Evolutionary conservation across 2,329 filamentous ascomycete species (phyloP).

Genomic region (Ascochyta clinopodiicola): DNA sequence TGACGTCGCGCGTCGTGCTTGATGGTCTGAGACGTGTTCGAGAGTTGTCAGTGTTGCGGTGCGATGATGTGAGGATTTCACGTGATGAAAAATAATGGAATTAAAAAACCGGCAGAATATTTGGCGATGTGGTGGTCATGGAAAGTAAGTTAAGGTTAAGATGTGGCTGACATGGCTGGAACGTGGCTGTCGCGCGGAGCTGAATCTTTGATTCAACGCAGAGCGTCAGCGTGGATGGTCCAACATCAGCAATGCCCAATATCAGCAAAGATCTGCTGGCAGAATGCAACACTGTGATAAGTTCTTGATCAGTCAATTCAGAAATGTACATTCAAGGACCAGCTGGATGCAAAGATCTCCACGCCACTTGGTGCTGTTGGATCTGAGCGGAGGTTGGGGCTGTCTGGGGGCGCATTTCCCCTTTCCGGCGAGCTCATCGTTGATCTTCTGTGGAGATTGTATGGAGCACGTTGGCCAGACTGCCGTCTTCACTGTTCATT

Average conservation of each 20-base stretch:
- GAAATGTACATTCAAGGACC: not conserved
- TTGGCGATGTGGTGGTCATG: not conserved
- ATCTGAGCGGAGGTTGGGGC: slow-evolving; percentile 6
- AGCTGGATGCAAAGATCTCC: slow-evolving; percentile 10
- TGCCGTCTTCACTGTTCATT: not conserved
- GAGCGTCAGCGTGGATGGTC: slow-evolving; percentile 1
- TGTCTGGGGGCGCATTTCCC: slow-evolving; percentile 8
- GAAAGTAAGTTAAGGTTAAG: not conserved
- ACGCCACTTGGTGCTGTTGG: slow-evolving; percentile 12
- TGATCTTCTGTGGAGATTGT: slow-evolving; percentile 19
- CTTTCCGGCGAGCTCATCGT: slow-evolving; percentile 8
- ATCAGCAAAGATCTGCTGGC: slow-evolving; percentile 12
- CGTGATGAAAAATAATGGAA: too few relatives aligned
- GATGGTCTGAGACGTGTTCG: slow-evolving; percentile 1
- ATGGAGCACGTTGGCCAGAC: slow-evolving; percentile 14
- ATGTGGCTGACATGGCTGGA: slow-evolving; percentile 16
- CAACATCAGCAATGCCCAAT: slow-evolving; percentile 14
- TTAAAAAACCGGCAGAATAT: not conserved
- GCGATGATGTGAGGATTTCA: not conserved
- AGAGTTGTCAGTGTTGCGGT: not conserved
- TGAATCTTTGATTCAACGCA: slow-evolving; percentile 1
- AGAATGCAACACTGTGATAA: slow-evolving; percentile 5
- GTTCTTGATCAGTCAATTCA: not conserved
- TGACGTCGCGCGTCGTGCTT: not conserved
- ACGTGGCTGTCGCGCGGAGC: slow-evolving; percentile 6